Conservation (phyloP, 2,329 filamentous ascomycete species). For the Hortaea werneckii region DNA sequence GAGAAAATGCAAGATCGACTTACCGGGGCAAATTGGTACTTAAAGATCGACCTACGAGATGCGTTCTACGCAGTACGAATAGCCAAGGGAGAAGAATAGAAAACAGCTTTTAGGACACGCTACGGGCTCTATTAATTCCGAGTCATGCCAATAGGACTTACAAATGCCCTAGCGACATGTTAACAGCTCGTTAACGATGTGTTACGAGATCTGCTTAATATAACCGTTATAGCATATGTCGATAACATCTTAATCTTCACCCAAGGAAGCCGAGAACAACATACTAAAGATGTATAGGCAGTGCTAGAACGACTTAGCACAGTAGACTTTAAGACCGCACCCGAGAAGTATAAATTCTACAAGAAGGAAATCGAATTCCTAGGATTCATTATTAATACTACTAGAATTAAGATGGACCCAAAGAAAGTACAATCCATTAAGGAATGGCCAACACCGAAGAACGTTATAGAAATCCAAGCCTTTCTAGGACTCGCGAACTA, state of each 20-base stretch:
- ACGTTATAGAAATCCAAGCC: too few relatives aligned
- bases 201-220: conserved; percentile 17
- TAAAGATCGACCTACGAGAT: conserved; percentile 14
- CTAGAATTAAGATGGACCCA: conserved; percentile 20
- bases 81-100: conserved; percentile 16
- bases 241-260: conserved; percentile 22
- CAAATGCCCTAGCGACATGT: conserved; percentile 12
- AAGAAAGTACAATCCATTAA: too few relatives aligned
- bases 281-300: conserved; percentile 15
- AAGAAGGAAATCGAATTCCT: too few relatives aligned
- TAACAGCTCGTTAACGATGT: conserved; percentile 21
- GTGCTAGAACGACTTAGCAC: conserved; percentile 16
- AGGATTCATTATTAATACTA: not conserved
- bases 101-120: conserved; percentile 11
- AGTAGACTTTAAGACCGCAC: conserved; percentile 6
- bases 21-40: conserved; percentile 11
- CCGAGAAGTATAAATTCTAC: too few relatives aligned
- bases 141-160: conserved; percentile 19
- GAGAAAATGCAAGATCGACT: conserved; percentile 13
- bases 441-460: too few relatives aligned
- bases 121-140: conserved; percentile 17
- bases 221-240: conserved; percentile 14
- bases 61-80: conserved; percentile 19
- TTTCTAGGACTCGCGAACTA: too few relatives aligned
- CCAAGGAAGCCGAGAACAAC: conserved; percentile 12